Evolutionary conservation across 495 filamentous ascomycete genomes (phyloP), one percentile per base, ranked within the genome.

Genomic region (Penicillium fimorum): DNA sequence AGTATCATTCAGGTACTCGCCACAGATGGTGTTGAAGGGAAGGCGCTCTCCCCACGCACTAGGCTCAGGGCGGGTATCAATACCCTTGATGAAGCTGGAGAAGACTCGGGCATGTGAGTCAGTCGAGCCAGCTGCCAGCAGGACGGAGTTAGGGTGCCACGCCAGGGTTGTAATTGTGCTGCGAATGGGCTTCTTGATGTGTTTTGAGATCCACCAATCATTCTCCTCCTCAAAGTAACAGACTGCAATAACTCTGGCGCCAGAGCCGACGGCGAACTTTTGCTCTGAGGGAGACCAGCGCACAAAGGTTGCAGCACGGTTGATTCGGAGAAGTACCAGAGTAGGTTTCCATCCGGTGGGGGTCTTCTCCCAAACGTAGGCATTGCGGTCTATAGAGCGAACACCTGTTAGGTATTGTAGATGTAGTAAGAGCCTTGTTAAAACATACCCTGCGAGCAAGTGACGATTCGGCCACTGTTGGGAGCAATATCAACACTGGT

Each of bases 161-260:
- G 84, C 87, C 18, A 98, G 82, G 2, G 89, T 90, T 41, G 94
- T 97, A 62, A 98, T 90, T 44, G 94, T 98, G 66, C 89, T 93
- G 49, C 94, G 89, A 64, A 97, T 94, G 6, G 95, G 94, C 79
- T 97, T 97, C 82, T 96, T 97, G 55, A 98, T 72, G 72, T 98
- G 94, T 79, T 97, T 98, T 35, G 92, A 96, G 7, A 97, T 93
- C 94, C 94, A 98, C 95, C 95, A 97, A 76, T 97, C 91, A 69
- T 97, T 97, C 73, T 97, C 95, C 66, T 94, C 88, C 65, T 98
- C 94, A 61, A 97, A 98, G 78, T 97, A 97, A 79, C 94, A 98
- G 62, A 97, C 84, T n/a, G 94, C 90, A 64, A 98, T 96, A 52
- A 95, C 87, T 52, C 95, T 84, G 58, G 96, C 94, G 56, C 94